Percentiles rank a stretch among this genome's conserved stretches.
phyloP scores from a whole-genome alignment of 106 monocot genomes.

The Cymbidium sinense region DNA sequence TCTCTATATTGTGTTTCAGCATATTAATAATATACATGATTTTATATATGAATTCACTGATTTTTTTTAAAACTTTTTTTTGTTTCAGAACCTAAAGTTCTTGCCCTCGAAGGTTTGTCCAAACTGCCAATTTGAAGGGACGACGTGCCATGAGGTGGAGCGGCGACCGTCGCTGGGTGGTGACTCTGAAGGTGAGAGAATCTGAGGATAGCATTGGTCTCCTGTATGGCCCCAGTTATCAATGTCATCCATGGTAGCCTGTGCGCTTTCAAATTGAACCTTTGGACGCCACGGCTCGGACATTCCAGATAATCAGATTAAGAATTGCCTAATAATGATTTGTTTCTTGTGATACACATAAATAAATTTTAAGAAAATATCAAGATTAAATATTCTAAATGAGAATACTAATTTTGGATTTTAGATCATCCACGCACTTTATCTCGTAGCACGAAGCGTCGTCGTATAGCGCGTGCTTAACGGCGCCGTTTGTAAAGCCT shows the following conservation, averaged over 20 bases:
- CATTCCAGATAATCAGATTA: slow-evolving; percentile 46
- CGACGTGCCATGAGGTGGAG: slow-evolving; percentile 29
- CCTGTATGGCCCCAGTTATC: slow-evolving; percentile 80
- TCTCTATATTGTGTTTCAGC: no score
- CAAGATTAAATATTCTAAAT: no score
- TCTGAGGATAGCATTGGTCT: slow-evolving; percentile 37
- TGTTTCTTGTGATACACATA: slow-evolving; percentile 7
- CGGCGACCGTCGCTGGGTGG: slow-evolving; percentile 38
- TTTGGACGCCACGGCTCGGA: slow-evolving; percentile 32
- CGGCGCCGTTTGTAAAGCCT: slow-evolving; percentile 50
- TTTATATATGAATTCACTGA: no score
- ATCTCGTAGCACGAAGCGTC: slow-evolving; percentile 41
- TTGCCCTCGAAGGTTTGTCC: slow-evolving; percentile 33
- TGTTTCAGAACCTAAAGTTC: background rate
- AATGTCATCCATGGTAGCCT: slow-evolving; percentile 29
- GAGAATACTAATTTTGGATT: no score
- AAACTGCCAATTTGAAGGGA: slow-evolving; percentile 48
- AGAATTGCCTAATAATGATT: slow-evolving; percentile 44
- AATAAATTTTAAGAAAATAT: slow-evolving; percentile 23
- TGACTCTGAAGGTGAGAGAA: slow-evolving; percentile 50
- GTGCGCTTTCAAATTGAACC: slow-evolving; percentile 43
- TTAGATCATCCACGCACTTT: slow-evolving; percentile 5
- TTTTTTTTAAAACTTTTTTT: no score
- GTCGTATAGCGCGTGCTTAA: slow-evolving; percentile 70
- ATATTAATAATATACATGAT: no score